These are phyloP conservation scores for Globisporangium cederbergense DNA, from an alignment of 352 stramenopile species.

Conservation along the genomic window DNA sequence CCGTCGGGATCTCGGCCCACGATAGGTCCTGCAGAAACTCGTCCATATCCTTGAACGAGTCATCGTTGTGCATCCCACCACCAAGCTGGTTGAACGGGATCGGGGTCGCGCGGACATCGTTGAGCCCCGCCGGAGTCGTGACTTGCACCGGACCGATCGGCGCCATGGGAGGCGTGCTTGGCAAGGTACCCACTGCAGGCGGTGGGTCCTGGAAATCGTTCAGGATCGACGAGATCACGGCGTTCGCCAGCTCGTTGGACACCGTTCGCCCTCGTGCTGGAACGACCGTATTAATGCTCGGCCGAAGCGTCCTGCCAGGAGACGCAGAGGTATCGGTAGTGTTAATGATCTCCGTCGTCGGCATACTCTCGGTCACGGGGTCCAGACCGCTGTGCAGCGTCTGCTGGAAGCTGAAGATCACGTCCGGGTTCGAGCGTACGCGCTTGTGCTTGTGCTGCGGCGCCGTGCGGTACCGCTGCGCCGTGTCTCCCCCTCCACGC, in stretches of 20 bases:
- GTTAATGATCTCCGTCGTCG: background rate
- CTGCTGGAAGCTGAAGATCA: slow-evolving; percentile 34
- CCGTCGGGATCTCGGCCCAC: slow-evolving; percentile 9
- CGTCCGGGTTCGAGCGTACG: slow-evolving; percentile 54
- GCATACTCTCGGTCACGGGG: background rate
- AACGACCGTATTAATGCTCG: slow-evolving; percentile 9
- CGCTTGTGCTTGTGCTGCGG: slow-evolving; percentile 62
- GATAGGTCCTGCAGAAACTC: slow-evolving; percentile 46
- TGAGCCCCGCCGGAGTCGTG: slow-evolving; percentile 16
- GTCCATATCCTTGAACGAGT: slow-evolving; percentile 53
- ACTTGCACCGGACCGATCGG: slow-evolving; percentile 32
- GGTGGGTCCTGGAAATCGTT: slow-evolving; percentile 22
- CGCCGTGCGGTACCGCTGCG: slow-evolving; percentile 33
- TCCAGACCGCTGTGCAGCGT: slow-evolving; percentile 4
- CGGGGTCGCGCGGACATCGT: slow-evolving; percentile 8
- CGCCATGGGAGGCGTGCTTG: background rate
- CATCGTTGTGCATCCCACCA: slow-evolving; percentile 15
- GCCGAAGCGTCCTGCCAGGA: background rate
- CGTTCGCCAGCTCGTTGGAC: slow-evolving; percentile 11
- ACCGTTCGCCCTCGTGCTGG: slow-evolving; percentile 2
- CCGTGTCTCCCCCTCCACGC: background rate
- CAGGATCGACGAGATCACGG: slow-evolving; percentile 26
- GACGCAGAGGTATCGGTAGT: background rate
- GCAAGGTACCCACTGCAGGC: background rate
- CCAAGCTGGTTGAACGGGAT: slow-evolving; percentile 20